A percentile compares a stretch with the other conserved stretches of the same genome.
Evolutionary conservation across 371 early-diverging fungal genomes (phyloP).

Genomic region (Mucor indicus): DNA sequence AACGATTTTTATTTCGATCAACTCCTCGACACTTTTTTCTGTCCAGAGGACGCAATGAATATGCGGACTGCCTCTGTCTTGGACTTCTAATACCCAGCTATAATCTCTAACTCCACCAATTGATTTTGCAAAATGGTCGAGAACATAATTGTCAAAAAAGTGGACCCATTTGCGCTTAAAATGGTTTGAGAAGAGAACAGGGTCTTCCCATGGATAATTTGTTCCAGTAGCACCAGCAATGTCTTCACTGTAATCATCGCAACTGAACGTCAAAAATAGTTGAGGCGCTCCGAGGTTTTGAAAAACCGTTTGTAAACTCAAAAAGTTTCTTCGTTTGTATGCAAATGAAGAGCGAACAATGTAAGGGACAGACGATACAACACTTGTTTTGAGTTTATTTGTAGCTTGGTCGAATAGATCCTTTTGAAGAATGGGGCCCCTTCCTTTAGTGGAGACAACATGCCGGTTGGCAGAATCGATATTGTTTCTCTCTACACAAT

Average conservation of each 20-base stretch:
- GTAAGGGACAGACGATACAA: background rate
- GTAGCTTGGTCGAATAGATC: background rate
- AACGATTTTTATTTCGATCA: no score
- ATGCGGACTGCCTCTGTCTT: no score
- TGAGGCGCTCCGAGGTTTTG: conserved; percentile 2
- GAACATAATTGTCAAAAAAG: background rate
- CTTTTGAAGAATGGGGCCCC: background rate
- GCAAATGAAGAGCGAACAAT: background rate
- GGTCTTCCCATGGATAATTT: conserved; percentile 3
- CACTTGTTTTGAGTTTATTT: background rate
- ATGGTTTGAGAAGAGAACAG: background rate
- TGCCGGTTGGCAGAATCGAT: background rate
- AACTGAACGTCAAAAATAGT: conserved; percentile 5
- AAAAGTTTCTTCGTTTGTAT: conserved; percentile 1
- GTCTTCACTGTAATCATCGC: background rate
- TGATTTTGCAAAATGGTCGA: no score
- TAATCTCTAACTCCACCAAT: no score
- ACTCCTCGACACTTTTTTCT: no score
- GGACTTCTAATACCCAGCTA: no score
- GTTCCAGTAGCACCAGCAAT: background rate
- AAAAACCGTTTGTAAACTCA: background rate
- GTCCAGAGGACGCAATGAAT: no score
- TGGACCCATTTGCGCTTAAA: conserved; percentile 4
- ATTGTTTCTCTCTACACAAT: background rate
- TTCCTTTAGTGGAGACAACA: background rate